These are phyloP conservation scores for Quercus robur DNA, from an alignment of 306 rosid species.

Conservation along the genomic window DNA sequence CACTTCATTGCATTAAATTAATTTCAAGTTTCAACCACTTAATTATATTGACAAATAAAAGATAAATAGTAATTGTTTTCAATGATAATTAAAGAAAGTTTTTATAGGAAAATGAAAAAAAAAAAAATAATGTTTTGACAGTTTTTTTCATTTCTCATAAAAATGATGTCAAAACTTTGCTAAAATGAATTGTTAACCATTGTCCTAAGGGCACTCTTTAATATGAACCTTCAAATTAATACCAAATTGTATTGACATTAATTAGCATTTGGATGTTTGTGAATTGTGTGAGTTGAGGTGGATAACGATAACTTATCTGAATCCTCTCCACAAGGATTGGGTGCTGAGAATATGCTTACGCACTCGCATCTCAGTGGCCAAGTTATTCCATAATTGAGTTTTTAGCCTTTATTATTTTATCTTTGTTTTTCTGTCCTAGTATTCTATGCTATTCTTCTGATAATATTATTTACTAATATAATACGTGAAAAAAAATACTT, in stretches of 20 bases:
- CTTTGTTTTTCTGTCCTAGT: not conserved
- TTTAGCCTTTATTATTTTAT: not conserved
- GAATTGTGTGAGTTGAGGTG: not conserved
- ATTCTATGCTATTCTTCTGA: not conserved
- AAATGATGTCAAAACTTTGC: no score
- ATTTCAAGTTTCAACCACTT: no score
- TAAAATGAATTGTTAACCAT: no score
- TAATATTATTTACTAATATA: not conserved
- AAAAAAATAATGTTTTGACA: no score
- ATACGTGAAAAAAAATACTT: not conserved
- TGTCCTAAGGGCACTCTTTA: no score
- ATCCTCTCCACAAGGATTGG: not conserved
- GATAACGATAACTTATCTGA: not conserved
- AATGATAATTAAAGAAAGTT: no score
- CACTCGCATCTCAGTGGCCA: not conserved
- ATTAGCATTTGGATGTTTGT: not conserved
- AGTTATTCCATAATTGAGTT: not conserved
- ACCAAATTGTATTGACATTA: not conserved
- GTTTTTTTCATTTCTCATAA: no score
- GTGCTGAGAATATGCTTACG: not conserved
- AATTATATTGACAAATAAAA: no score
- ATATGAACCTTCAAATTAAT: not conserved
- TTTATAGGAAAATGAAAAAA: no score
- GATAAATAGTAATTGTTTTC: no score
- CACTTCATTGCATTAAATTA: no score